These are phyloP conservation scores for Penicillium longicatenatum DNA, from an alignment of 495 filamentous ascomycete species.

Conservation along the genomic window DNA sequence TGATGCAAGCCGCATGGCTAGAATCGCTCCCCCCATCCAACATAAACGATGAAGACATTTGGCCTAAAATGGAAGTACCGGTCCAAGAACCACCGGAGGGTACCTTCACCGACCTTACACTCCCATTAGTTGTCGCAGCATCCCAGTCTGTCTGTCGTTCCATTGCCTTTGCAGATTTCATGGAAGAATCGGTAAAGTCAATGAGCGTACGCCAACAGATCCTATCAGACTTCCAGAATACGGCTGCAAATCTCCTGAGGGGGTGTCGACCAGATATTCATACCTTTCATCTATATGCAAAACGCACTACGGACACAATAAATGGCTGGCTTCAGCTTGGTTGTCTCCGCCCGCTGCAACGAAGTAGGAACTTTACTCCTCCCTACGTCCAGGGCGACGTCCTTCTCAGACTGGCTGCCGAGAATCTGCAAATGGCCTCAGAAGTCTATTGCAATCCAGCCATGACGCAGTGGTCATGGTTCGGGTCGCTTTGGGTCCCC, in stretches of 20 bases:
- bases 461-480: conserved; percentile 40
- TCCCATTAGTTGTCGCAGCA: conserved; percentile 27
- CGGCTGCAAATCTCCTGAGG: conserved; percentile 22
- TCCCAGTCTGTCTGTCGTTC: conserved; percentile 28
- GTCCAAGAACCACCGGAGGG: conserved; percentile 22
- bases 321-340: conserved; percentile 36
- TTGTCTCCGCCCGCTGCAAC: conserved; percentile 33
- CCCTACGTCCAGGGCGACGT: conserved; percentile 27
- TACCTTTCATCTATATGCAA: conserved; percentile 33
- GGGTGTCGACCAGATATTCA: conserved; percentile 26
- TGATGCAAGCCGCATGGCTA: conserved; percentile 39
- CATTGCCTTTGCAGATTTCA: conserved; percentile 34
- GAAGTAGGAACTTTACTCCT: conserved; percentile 27
- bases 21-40: conserved; percentile 31
- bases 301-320: conserved; percentile 22
- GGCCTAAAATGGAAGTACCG: conserved; percentile 26
- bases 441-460: conserved; percentile 27
- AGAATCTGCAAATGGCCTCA: conserved; percentile 30
- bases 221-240: conserved; percentile 32
- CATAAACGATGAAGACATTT: conserved; percentile 38
- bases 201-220: conserved; percentile 32
- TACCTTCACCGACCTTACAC: conserved; percentile 39
- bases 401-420: conserved; percentile 33
- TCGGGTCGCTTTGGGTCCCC: conserved; percentile 42
- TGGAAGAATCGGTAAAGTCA: conserved; percentile 22